phyloP scores from a whole-genome alignment of 1,284 basidiomycete species.

The Neonothopanus nambi region DNA sequence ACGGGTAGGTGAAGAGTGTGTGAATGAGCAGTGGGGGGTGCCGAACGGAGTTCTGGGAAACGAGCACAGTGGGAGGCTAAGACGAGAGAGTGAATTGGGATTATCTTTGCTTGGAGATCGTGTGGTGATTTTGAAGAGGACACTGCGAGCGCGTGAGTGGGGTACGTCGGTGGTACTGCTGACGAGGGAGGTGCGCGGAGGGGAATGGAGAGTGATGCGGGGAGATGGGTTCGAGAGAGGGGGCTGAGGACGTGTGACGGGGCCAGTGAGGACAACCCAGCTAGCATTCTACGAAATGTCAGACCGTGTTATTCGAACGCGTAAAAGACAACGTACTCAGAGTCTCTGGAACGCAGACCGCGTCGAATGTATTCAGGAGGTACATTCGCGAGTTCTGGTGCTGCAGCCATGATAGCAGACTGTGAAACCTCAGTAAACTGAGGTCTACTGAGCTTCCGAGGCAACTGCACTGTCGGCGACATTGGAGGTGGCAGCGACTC shows the following conservation, averaged over 20 bases:
- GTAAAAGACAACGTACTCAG: slow-evolving; percentile 41
- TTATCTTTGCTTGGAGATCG: slow-evolving; percentile 37
- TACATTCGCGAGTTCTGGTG: slow-evolving; percentile 56
- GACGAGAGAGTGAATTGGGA: slow-evolving; percentile 58
- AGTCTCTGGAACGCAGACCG: slow-evolving; percentile 48
- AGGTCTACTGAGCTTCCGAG: slow-evolving; percentile 57
- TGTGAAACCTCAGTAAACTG: slow-evolving; percentile 51
- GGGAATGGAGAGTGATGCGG: slow-evolving; percentile 45
- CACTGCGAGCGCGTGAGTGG: slow-evolving; percentile 63
- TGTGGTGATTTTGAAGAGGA: slow-evolving; percentile 42
- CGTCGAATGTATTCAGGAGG: slow-evolving; percentile 62
- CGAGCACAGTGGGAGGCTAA: slow-evolving; percentile 60
- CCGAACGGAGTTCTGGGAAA: slow-evolving; percentile 52
- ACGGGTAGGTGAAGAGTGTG: slow-evolving; percentile 54
- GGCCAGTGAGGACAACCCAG: slow-evolving; percentile 47
- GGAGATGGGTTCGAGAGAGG: slow-evolving; percentile 49
- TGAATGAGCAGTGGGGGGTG: slow-evolving; percentile 34
- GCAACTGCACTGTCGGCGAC: slow-evolving; percentile 47
- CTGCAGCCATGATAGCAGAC: slow-evolving; percentile 50
- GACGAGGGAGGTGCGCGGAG: slow-evolving; percentile 31
- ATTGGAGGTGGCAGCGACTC: slow-evolving; percentile 23
- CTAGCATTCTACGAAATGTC: slow-evolving; percentile 43
- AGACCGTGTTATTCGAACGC: slow-evolving; percentile 17
- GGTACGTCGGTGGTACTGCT: slow-evolving; percentile 37
- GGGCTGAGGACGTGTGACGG: slow-evolving; percentile 50